Evolutionary conservation across 139 green algal species (phyloP).

Genomic region (Edaphochlamys debaryana): DNA sequence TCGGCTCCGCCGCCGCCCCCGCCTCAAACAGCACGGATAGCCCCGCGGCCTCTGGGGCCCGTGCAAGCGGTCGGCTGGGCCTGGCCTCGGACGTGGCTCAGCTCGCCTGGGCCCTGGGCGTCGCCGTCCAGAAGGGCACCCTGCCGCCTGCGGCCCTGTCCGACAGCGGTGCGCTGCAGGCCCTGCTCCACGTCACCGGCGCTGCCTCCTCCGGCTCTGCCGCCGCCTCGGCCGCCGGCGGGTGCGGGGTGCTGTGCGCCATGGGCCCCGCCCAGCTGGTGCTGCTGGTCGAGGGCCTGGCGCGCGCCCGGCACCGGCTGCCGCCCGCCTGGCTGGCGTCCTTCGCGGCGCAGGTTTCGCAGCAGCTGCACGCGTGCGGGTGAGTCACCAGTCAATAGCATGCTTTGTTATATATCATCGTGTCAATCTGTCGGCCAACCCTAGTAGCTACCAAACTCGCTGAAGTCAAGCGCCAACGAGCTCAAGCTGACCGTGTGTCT

Average conservation of each 20-base stretch:
- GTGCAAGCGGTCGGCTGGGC: too few relatives aligned
- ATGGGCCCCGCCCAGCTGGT: conserved; percentile 22
- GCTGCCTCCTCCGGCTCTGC: too few relatives aligned
- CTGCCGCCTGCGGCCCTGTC: neutral
- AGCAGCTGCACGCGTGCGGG: conserved; percentile 21
- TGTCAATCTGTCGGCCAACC: neutral
- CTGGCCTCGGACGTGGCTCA: neutral
- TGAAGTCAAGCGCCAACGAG: too few relatives aligned
- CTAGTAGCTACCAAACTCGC: too few relatives aligned
- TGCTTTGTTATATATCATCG: neutral
- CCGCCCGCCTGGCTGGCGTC: neutral
- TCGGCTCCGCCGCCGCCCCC: neutral
- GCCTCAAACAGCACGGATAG: neutral
- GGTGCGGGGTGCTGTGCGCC: neutral
- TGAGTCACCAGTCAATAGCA: neutral
- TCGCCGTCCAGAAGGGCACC: neutral
- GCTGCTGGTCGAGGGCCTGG: conserved; percentile 26
- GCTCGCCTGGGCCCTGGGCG: conserved; percentile 11
- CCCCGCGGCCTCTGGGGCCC: too few relatives aligned
- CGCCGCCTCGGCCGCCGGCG: too few relatives aligned
- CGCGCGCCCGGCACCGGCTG: conserved; percentile 7
- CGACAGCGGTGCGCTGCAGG: conserved; percentile 7
- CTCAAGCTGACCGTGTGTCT: too few relatives aligned
- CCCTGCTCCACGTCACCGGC: too few relatives aligned
- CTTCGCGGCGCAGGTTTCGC: neutral